Evolutionary conservation across 768 basidiomycete genomes (phyloP).

Genomic region (Rhodocollybia butyracea): DNA sequence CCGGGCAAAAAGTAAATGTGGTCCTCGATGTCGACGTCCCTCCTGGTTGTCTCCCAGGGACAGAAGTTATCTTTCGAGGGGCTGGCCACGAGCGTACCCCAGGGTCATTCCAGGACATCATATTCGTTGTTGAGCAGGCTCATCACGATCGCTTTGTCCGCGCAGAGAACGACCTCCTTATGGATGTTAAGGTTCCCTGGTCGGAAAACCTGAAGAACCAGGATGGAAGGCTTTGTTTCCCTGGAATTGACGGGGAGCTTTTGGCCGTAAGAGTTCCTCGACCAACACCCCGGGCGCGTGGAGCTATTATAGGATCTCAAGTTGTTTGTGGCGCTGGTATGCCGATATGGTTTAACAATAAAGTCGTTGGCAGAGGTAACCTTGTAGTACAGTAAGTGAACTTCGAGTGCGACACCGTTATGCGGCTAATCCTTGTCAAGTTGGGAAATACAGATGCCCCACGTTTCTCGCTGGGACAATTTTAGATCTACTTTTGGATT

Average conservation of each 20-base stretch:
- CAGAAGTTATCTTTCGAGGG: constrained; percentile 56
- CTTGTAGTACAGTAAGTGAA: constrained; percentile 56
- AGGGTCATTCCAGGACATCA: constrained; percentile 59
- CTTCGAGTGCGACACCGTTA: background rate
- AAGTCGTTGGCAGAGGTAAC: constrained; percentile 55
- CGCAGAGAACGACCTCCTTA: constrained; percentile 51
- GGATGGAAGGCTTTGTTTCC: constrained; percentile 48
- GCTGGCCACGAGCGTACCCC: constrained; percentile 64
- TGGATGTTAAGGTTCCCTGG: constrained; percentile 57
- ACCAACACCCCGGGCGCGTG: constrained; percentile 40
- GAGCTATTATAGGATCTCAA: constrained; percentile 39
- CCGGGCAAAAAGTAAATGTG: constrained; percentile 47
- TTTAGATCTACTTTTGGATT: background rate
- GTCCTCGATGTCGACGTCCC: constrained; percentile 59
- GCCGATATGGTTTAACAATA: constrained; percentile 55
- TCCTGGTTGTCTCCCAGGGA: constrained; percentile 59
- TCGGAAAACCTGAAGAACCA: constrained; percentile 42
- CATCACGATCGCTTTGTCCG: constrained; percentile 57
- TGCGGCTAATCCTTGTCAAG: too few species aligned
- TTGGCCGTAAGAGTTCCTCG: constrained; percentile 51
- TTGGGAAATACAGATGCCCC: constrained; percentile 5
- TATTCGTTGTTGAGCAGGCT: constrained; percentile 61
- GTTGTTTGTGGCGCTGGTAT: constrained; percentile 63
- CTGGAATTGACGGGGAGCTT: constrained; percentile 57
- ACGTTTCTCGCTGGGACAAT: background rate